Conservation (phyloP, 192 early-diverging fungal species). For the Backusella parvicylindrica region DNA sequence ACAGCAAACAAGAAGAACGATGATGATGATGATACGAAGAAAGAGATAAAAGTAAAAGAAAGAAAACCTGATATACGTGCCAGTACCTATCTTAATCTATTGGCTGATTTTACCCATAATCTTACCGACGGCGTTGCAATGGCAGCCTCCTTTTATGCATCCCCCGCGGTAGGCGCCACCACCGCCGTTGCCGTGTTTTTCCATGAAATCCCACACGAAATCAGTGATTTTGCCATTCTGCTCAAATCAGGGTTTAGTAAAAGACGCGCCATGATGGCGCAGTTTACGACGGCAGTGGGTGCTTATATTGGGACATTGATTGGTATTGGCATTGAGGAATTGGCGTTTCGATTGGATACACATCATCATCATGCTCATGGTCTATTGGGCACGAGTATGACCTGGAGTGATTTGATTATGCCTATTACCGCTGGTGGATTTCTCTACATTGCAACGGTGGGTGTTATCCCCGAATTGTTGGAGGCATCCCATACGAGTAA, state of each 20-base stretch:
- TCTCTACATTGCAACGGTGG: constrained; percentile 83
- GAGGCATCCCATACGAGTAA: constrained; percentile 51
- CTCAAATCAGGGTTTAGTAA: constrained; percentile 77
- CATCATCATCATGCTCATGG: constrained; percentile 11
- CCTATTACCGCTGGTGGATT: constrained; percentile 87
- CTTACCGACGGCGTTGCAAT: constrained; percentile 84
- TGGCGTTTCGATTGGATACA: constrained; percentile 23
- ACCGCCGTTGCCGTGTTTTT: constrained; percentile 83
- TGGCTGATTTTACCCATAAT: constrained; percentile 81
- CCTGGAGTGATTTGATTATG: constrained; percentile 72
- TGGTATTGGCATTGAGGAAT: constrained; percentile 72
- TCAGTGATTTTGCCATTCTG: constrained; percentile 85
- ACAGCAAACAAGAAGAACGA: constrained; percentile 17
- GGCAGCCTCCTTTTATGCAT: constrained; percentile 79
- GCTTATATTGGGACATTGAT: constrained; percentile 76
- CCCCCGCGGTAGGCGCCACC: constrained; percentile 74
- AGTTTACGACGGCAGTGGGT: constrained; percentile 77
- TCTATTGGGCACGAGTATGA: constrained; percentile 52
- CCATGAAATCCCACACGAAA: constrained; percentile 87
- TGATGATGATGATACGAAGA: neutral
- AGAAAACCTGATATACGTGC: constrained; percentile 13
- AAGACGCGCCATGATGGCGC: constrained; percentile 65
- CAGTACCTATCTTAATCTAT: constrained; percentile 72
- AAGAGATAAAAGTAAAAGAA: constrained; percentile 20
- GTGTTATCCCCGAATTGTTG: constrained; percentile 78